phyloP scores from a whole-genome alignment of 2,329 filamentous ascomycete species.

The Colletotrichum noveboracense region DNA sequence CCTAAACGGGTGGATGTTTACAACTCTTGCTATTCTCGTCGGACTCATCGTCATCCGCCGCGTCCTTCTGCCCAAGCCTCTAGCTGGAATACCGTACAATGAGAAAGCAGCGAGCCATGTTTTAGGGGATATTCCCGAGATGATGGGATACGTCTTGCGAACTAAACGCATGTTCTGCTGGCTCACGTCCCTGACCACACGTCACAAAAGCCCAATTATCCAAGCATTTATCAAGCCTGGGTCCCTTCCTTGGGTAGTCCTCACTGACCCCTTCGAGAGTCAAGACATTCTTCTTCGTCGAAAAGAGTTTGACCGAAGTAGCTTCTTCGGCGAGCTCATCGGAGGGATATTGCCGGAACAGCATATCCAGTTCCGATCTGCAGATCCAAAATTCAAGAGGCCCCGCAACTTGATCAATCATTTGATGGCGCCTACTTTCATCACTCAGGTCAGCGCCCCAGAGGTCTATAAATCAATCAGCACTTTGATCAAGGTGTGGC shows the following conservation, averaged over 20 bases:
- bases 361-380: constrained; percentile 34
- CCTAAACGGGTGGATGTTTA: background rate
- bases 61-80: background rate
- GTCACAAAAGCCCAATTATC: constrained; percentile 43
- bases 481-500: constrained; percentile 38
- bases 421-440: constrained; percentile 39
- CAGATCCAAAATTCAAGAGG: constrained; percentile 32
- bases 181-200: constrained; percentile 33
- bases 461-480: constrained; percentile 26
- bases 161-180: constrained; percentile 34
- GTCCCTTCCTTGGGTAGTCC: constrained; percentile 44
- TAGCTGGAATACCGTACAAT: constrained; percentile 39
- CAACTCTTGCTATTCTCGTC: background rate
- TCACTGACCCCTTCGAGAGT: constrained; percentile 31
- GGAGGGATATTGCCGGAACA: constrained; percentile 35
- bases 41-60: background rate
- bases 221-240: constrained; percentile 53
- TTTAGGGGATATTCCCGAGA: constrained; percentile 47
- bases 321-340: constrained; percentile 35
- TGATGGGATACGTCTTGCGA: constrained; percentile 38
- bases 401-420: constrained; percentile 39
- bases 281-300: constrained; percentile 49
- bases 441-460: constrained; percentile 35
- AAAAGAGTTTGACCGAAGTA: constrained; percentile 48
- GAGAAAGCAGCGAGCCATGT: constrained; percentile 34